Base-by-base conservation (phyloP, 208 protist genomes). In the Leishmania guyanensis region DNA sequence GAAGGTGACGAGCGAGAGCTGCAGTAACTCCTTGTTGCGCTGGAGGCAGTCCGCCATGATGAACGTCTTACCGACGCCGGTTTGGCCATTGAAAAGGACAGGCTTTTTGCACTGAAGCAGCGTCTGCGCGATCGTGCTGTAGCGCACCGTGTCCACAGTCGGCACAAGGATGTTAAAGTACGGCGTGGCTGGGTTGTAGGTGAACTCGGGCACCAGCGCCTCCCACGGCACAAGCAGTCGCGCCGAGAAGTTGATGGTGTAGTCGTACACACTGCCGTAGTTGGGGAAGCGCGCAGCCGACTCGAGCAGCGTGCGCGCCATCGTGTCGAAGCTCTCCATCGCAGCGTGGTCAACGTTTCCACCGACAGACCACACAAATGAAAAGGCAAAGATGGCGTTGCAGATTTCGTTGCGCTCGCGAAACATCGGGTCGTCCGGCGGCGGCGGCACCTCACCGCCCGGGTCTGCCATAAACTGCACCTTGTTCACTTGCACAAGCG, bases 121-220 rank as follows among this genome's bases (percentile, higher is more conserved):
- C 26, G 90, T 97, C 87, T 95, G 89, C 12, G 98, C 86, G n/a
- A 99, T 75, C 54, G 91, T 97, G 75, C 94, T 95, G 85, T 98
- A 98, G 48, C 98, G 95, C 68, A 99, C 95, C 33, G 98, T 99
- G 88, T 99, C 99, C 20, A 99, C 89, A 10, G 99, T 99, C 5
- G 98, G 98, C 16, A 99, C 98, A 69, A 99, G 90, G 46, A 99
- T 97, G 83, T 99, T 89, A 88, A 99, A 99, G 92, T 98, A 99
- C 10, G 98, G 97, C 56, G 90, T 89, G 16, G 86, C 83, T 1
- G 87, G 84, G 76, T 95, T 86, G 88, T 98, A 99, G 26, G 84
- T 71, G 84, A 97, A 99, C 68, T 95, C 85, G 33, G 84, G 88
- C 77, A 99, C 89, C 43, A 91, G 58, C 36, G 84, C 75, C 51